Evolutionary conservation across 352 stramenopile species (phyloP).

Genomic region (Globisporangium canariense): DNA sequence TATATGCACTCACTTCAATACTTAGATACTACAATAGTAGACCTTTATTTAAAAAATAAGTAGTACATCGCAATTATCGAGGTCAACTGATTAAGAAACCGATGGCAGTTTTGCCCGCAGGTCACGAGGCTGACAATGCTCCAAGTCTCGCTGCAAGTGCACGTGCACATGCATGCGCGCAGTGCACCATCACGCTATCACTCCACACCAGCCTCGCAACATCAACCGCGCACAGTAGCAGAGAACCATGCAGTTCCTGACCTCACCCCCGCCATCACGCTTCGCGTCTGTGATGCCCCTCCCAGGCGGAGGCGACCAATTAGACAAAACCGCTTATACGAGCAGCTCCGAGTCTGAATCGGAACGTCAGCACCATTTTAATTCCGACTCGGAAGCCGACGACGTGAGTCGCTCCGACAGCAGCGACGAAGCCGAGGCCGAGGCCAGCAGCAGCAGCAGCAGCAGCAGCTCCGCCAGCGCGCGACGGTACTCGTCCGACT

Average conservation of each 20-base stretch:
- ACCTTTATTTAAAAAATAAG: neutral
- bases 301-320: conserved; percentile 16
- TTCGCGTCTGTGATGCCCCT: conserved; percentile 16
- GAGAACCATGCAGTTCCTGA: conserved; percentile 9
- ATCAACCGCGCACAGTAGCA: neutral
- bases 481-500: conserved; percentile 3
- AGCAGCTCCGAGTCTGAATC: conserved; percentile 8
- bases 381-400: conserved; percentile 17
- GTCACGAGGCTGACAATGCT: neutral
- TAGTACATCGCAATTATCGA: neutral
- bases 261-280: neutral
- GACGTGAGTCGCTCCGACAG: conserved; percentile 1
- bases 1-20: too few relatives aligned
- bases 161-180: neutral
- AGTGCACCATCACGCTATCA: neutral
- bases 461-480: neutral
- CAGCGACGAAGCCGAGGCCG: conserved; percentile 3
- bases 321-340: neutral
- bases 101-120: neutral
- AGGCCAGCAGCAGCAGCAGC: conserved; percentile 9
- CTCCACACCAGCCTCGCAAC: neutral
- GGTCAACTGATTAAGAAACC: neutral
- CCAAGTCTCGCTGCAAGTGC: neutral
- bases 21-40: neutral
- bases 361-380: neutral